phyloP scores from a whole-genome alignment of 768 basidiomycete species.

The Chlorophyllum brunneum region DNA sequence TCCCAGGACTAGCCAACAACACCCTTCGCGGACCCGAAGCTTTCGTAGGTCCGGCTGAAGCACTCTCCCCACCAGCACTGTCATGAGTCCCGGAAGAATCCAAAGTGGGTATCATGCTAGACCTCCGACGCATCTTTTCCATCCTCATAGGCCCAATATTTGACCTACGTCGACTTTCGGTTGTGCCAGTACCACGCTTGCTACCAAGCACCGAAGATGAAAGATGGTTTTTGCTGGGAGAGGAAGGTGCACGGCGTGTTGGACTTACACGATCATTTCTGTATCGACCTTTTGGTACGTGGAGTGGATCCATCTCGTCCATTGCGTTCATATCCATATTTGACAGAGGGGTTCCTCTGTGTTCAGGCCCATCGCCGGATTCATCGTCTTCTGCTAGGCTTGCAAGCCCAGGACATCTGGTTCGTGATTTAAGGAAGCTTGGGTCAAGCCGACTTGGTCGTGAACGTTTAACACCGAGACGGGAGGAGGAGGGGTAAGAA shows the following conservation, averaged over 20 bases:
- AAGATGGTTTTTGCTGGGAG: conserved; percentile 13
- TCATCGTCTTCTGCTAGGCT: conserved; percentile 78
- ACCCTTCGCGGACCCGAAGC: conserved; percentile 31
- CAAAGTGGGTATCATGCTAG: conserved; percentile 69
- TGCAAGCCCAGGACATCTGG: conserved; percentile 38
- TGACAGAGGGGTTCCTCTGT: conserved; percentile 44
- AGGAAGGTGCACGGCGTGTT: conserved; percentile 42
- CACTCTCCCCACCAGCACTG: conserved; percentile 21
- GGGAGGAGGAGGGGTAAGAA: conserved; percentile 21
- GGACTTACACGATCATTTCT: conserved; percentile 15
- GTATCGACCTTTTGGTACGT: conserved; percentile 37
- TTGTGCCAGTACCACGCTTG: conserved; percentile 13
- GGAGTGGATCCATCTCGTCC: conserved; percentile 30
- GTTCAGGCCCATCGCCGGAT: conserved; percentile 28
- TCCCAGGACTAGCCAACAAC: conserved; percentile 50
- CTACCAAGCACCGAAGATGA: conserved; percentile 20
- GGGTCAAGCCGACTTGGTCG: conserved; percentile 68
- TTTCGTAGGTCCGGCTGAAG: conserved; percentile 21
- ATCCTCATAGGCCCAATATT: conserved; percentile 72
- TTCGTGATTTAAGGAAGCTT: conserved; percentile 60
- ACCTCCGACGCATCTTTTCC: conserved; percentile 71
- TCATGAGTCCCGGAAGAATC: conserved; percentile 39
- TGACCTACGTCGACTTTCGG: conserved; percentile 43
- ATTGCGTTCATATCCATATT: conserved; percentile 61
- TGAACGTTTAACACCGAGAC: conserved; percentile 37